Evolutionary conservation across 2,329 filamentous ascomycete species (phyloP).

Genomic region (Calonectria pseudoturangicola): DNA sequence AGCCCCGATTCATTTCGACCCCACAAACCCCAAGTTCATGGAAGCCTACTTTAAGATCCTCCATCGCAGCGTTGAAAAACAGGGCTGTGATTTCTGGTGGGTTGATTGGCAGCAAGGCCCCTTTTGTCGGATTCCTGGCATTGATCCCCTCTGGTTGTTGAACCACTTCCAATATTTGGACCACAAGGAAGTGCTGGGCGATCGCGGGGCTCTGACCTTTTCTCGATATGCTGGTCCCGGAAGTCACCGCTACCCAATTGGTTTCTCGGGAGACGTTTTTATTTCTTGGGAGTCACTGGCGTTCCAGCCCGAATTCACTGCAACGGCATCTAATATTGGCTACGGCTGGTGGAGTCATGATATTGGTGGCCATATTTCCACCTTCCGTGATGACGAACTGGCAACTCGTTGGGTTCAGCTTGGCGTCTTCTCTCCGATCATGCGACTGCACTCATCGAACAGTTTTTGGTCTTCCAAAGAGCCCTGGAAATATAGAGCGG

Average conservation of each 20-base stretch:
- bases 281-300: conserved; percentile 76
- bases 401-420: conserved; percentile 77
- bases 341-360: conserved; percentile 83
- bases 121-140: conserved; percentile 71
- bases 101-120: conserved; percentile 80
- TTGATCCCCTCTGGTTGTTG: conserved; percentile 79
- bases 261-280: conserved; percentile 78
- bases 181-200: conserved; percentile 54
- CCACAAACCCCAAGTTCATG: conserved; percentile 71
- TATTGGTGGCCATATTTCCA: conserved; percentile 77
- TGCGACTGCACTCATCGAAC: conserved; percentile 76
- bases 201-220: conserved; percentile 70
- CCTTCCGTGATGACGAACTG: conserved; percentile 74
- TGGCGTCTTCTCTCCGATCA: conserved; percentile 76
- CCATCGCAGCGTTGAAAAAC: conserved; percentile 72
- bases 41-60: conserved; percentile 76
- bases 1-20: conserved; percentile 63
- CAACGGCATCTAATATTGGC: conserved; percentile 79
- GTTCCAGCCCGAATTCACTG: conserved; percentile 81
- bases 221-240: conserved; percentile 78
- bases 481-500: conserved; percentile 73
- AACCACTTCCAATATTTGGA: conserved; percentile 80
- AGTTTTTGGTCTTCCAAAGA: conserved; percentile 76
- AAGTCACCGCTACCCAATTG: conserved; percentile 79
- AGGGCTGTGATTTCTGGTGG: conserved; percentile 80